Percentiles rank a stretch among this genome's conserved stretches.
These are phyloP conservation scores for Smittium culicis DNA, from an alignment of 371 early-diverging fungal species.

Conservation along the genomic window DNA sequence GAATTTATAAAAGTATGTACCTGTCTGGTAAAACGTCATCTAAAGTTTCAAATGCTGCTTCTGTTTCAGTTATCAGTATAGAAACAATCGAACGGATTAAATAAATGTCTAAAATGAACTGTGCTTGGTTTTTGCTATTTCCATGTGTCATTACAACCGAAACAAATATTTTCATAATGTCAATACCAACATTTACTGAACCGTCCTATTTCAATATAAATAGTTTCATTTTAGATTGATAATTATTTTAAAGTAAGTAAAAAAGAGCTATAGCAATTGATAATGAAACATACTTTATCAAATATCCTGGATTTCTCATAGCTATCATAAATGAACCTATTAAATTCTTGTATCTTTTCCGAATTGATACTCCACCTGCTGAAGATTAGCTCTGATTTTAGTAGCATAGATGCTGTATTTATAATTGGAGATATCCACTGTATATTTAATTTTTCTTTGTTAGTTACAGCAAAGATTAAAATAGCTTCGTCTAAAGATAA, in stretches of 20 bases:
- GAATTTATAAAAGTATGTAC: too few relatives aligned
- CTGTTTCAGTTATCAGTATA: background rate
- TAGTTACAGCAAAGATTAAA: too few relatives aligned
- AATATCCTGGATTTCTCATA: too few relatives aligned
- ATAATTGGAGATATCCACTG: background rate
- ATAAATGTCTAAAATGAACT: background rate
- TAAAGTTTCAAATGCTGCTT: background rate
- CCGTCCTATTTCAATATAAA: background rate
- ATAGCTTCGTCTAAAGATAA: too few relatives aligned
- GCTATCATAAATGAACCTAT: background rate
- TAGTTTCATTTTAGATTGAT: background rate
- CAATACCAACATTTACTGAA: background rate
- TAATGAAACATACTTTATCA: too few relatives aligned
- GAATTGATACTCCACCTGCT: background rate
- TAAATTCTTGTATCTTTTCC: background rate
- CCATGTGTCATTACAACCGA: background rate
- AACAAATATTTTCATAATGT: background rate
- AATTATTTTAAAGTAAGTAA: too few relatives aligned
- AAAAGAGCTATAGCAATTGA: too few relatives aligned
- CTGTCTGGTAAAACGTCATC: background rate
- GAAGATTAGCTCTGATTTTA: background rate
- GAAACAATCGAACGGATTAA: background rate
- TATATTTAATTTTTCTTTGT: background rate
- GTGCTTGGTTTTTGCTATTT: background rate
- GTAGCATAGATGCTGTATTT: background rate